Percentiles rank a stretch among this genome's conserved stretches.
phyloP scores from a whole-genome alignment of 2,329 filamentous ascomycete genomes.

The Rhynchosporium secalis region DNA sequence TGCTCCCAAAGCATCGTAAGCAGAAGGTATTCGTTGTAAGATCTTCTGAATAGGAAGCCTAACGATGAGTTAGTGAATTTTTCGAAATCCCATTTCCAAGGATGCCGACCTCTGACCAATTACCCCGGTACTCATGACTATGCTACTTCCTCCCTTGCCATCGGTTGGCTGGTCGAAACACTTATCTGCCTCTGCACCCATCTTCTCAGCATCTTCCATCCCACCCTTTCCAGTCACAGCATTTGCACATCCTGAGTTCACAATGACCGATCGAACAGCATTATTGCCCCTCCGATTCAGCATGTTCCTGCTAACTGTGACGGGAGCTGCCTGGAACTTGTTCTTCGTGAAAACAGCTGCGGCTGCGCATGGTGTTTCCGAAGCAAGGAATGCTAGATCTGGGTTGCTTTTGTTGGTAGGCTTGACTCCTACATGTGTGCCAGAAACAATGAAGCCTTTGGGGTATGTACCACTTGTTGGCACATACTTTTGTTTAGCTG shows the following conservation, averaged over 20 bases:
- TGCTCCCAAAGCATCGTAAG: slow-evolving; percentile 67
- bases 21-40: slow-evolving; percentile 74
- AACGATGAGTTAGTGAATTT: slow-evolving; percentile 24
- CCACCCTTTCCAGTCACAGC: slow-evolving; percentile 92
- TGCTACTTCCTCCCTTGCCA: slow-evolving; percentile 58
- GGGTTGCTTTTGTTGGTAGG: slow-evolving; percentile 87
- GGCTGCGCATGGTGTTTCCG: slow-evolving; percentile 80
- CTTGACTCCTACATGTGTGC: slow-evolving; percentile 91
- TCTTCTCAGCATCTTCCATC: slow-evolving; percentile 80
- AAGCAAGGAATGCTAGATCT: slow-evolving; percentile 85
- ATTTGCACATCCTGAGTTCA: slow-evolving; percentile 97
- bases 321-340: slow-evolving; percentile 95
- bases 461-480: slow-evolving; percentile 85
- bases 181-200: slow-evolving; percentile 77
- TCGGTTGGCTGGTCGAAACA: slow-evolving; percentile 52
- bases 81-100: neutral
- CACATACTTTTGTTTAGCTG: slow-evolving; percentile 86
- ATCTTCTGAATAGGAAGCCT: slow-evolving; percentile 92
- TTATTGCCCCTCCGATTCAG: slow-evolving; percentile 65
- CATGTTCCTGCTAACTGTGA: slow-evolving; percentile 77
- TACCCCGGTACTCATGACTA: slow-evolving; percentile 98
- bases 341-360: slow-evolving; percentile 97
- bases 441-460: slow-evolving; percentile 83
- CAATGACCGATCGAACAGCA: slow-evolving; percentile 77
- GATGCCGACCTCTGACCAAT: slow-evolving; percentile 77